Conservation (phyloP, 345 rosid species). For the Stellera chamaejasme region DNA sequence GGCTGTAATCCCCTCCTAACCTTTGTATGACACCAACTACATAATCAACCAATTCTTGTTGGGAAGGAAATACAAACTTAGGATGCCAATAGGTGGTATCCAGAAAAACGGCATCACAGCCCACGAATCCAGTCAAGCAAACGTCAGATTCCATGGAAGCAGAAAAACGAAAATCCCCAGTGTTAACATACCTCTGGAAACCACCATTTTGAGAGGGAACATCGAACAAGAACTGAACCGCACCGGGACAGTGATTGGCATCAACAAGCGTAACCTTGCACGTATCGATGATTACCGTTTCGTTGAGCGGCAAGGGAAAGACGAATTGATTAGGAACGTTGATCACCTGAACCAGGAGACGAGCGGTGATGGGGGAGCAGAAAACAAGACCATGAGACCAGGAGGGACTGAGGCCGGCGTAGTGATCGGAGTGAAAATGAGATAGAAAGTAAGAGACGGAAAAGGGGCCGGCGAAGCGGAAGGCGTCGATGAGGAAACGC, state of each 20-base stretch:
- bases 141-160: constrained; percentile 45
- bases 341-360: constrained; percentile 48
- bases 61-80: constrained; percentile 59
- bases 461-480: constrained; percentile 43
- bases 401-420: constrained; percentile 55
- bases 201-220: constrained; percentile 22
- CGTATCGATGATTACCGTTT: constrained; percentile 45
- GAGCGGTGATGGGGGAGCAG: constrained; percentile 61
- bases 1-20: constrained; percentile 25
- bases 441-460: constrained; percentile 72
- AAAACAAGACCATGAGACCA: constrained; percentile 80
- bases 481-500: constrained; percentile 72
- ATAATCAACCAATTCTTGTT: constrained; percentile 70
- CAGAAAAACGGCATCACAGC: constrained; percentile 65
- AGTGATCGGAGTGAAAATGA: constrained; percentile 92
- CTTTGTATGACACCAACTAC: constrained; percentile 50
- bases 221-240: constrained; percentile 74
- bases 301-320: constrained; percentile 36
- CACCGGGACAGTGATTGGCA: constrained; percentile 92
- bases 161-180: constrained; percentile 72
- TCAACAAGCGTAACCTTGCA: constrained; percentile 54
- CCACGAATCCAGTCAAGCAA: constrained; percentile 38
- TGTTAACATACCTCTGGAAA: constrained; percentile 58
- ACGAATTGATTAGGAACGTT: constrained; percentile 43
- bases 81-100: constrained; percentile 91